Base-by-base conservation (phyloP, 306 rosid genomes). In the Carpinus viminea region DNA sequence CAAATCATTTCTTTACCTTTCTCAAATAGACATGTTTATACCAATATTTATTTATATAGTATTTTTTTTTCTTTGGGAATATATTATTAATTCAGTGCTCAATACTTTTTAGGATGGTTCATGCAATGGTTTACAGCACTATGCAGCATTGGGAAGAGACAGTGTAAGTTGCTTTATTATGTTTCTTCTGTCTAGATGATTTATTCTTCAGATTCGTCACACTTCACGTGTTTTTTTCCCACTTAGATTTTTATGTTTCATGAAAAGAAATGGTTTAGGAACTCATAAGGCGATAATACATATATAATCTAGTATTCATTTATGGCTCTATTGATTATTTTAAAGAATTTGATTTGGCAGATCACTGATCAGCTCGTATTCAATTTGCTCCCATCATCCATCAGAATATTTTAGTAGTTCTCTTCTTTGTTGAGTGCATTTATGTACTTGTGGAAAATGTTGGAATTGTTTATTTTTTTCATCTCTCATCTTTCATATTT, bases 111-210 rank as follows among this genome's bases (percentile, higher is more conserved):
- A 93, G 96, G 98, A 93, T 84, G 98, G 98, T 50, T 93, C 98
- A 55, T 93, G 98, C 81, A 93, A 93, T 83, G 98, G 98, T 87
- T 82, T 91, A 85, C 98, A 93, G 79, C 98, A 93, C 87, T 91
- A 91, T 38, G 96, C 98, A 79, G 96, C 96, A 41, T 77, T 93
- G 89, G 98, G 97, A 78, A 88, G 97, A 89, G 87, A 92, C 68
- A 73, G 82, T 20, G 97, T 92, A 87, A 12, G 96, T 76, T 76
- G 68, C 75, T 85, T 53, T 70, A 51, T 68, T 53, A 7, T 24
- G 13, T 46, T 56, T 70, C 3, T 13, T 68, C 71, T 56, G 45
- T 64, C 70, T 17, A 18, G 41, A 52, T 36, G 24, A 38, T 56
- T 2, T 55, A 20, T 43, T 46, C 36, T 28, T 72, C 28, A 20